Base-by-base conservation (phyloP, 2,329 filamentous ascomycete species). In the Neonectria neomacrospora region DNA sequence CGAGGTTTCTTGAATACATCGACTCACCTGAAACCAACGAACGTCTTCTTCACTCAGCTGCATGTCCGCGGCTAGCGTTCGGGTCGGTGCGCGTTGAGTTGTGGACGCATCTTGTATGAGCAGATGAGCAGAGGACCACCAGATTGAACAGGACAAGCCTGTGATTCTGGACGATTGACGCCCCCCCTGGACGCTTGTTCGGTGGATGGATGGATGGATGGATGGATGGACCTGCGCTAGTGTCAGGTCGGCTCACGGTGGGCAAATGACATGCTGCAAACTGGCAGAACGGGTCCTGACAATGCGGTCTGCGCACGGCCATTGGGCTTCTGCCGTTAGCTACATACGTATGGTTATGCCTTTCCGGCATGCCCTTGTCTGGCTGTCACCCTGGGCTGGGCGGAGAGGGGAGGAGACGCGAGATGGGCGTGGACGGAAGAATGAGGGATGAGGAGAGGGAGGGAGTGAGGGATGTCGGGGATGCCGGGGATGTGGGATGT, bases 21-120 rank as follows among this genome's bases (percentile, higher is more conserved):
- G 68, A 54, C 66, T 65, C 52, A 73, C 71, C 71, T 73, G 71
- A 73, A 73, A 73, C 71, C n/a, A n/a, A n/a, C n/a, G 64, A 37
- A 47, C 47, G 41, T 69, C 59, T 71, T 69, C n/a, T 20, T 41
- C 32, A 61, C 60, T 70, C 55, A 58, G 56, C 67, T 72, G 70
- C 67, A 71, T 61, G 63, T 66, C 61, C 68, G 61, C 63, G 55
- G 55, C 54, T 71, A 71, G 68, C 63, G 69, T 59, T 34, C 52
- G 7, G 54, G 63, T 51, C 64, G 39, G 61, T 62, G 59, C 45
- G 60, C 34, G 53, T 66, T 61, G 59, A 63, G 64, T 63, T n/a
- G 8, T 10, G 37, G 16, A 41, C 44, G 57, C 45, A 69, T 66
- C 67, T 51, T 64, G 58, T 64, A 67, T 69, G 64, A n/a, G 5